Evolutionary conservation across 305 asterid species (phyloP).

Genomic region (Fraxinus albicans): DNA sequence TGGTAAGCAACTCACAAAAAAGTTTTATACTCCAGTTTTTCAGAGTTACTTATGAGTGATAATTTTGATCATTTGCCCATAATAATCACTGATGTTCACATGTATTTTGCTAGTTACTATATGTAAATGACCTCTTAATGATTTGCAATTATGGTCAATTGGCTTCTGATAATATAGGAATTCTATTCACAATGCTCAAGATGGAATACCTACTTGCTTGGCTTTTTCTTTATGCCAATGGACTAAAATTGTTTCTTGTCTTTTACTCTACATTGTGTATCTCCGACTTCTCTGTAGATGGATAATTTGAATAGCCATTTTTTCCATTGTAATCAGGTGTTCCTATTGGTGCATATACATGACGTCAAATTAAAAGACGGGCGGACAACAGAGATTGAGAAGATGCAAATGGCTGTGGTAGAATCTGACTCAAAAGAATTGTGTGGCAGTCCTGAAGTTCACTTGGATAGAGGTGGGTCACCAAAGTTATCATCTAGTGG

Average conservation of each 20-base stretch:
- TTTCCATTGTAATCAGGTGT: conserved; percentile 55
- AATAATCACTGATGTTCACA: neutral
- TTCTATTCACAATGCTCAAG: neutral
- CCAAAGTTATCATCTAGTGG: conserved; percentile 45
- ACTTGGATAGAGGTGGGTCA: conserved; percentile 28
- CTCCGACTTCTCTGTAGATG: conserved; percentile 8
- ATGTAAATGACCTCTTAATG: neutral
- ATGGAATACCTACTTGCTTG: neutral
- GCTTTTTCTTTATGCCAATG: neutral
- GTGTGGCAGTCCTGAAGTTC: conserved; percentile 35
- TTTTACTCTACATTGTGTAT: conserved; percentile 1
- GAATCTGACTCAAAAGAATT: conserved; percentile 46
- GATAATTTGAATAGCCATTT: conserved; percentile 24
- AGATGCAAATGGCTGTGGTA: conserved; percentile 30
- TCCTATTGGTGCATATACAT: conserved; percentile 69
- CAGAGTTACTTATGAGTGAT: neutral
- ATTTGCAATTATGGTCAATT: neutral
- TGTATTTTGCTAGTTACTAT: neutral
- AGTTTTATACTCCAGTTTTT: neutral
- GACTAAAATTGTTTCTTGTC: neutral
- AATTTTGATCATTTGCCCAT: neutral
- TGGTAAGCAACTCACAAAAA: conserved; percentile 50
- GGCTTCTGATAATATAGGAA: neutral
- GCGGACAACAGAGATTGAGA: conserved; percentile 40
- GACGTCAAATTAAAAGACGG: conserved; percentile 48